Evolutionary conservation across 768 basidiomycete species (phyloP).

Genomic region (Hericium erinaceus): DNA sequence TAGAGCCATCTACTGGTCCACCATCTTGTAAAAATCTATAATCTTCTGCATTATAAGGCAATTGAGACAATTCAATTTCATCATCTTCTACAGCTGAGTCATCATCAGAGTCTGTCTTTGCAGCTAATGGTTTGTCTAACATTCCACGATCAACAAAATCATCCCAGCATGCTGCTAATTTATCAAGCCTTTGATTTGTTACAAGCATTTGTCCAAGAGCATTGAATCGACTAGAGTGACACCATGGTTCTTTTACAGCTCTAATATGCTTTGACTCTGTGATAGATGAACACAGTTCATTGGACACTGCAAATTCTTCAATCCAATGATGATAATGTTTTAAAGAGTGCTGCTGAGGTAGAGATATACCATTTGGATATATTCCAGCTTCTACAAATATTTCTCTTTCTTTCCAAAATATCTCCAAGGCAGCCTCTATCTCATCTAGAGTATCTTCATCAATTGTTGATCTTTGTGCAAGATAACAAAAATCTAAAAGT

Average conservation of each 20-base stretch:
- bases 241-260: conserved; percentile 17
- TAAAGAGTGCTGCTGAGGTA: conserved; percentile 13
- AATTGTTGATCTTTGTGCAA: neutral
- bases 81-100: neutral
- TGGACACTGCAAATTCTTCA: conserved; percentile 10
- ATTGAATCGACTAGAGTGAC: conserved; percentile 10
- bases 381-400: conserved; percentile 4
- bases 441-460: neutral
- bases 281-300: conserved; percentile 17
- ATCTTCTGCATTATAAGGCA: neutral
- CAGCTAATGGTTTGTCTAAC: neutral
- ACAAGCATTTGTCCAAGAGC: conserved; percentile 14
- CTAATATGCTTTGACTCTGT: conserved; percentile 16
- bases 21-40: neutral
- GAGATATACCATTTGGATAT: conserved; percentile 4
- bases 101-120: neutral
- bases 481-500: conserved; percentile 15
- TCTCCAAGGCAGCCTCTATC: neutral
- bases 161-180: conserved; percentile 1
- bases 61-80: neutral
- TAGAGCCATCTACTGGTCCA: neutral
- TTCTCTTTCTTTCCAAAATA: neutral
- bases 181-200: neutral
- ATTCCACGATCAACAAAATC: neutral
- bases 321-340: conserved; percentile 5